Base-by-base conservation (phyloP, 345 rosid species). In the Salix caprea region DNA sequence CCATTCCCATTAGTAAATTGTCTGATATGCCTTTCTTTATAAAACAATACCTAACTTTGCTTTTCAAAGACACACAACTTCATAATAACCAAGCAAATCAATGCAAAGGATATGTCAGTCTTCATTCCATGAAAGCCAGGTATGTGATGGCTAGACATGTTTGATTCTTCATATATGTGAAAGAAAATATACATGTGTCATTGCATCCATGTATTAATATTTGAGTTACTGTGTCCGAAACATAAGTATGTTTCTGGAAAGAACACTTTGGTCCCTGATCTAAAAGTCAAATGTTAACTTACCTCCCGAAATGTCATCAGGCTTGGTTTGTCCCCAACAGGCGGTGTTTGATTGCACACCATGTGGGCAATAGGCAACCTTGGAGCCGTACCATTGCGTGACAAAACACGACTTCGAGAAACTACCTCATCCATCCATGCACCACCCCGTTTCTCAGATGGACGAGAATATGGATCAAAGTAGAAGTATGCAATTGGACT, bases 281-380 rank as follows among this genome's bases (percentile, higher is more conserved):
- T 52, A 40, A 61, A 65, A 16, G 13, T 40, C 4, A 72, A 4
- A 40, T 48, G 72, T 26, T 52, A 75, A 50, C 78, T 80, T 79
- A 94, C 98, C 96, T 94, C 97, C n/a, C 87, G 86, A 79, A 94
- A 92, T 73, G 97, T 94, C 97, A 94, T 92, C 50, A 94, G 94
- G 82, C 98, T 94, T 58, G 98, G 98, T 82, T 91, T 94, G 82
- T 81, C 85, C 68, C 98, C 97, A 13, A 94, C 91, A 37, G 97
- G 98, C 32, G 98, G 97, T 78, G 93, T 91, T 84, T 92, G 98
- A 85, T 94, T 94, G 86, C 98, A 94, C 60, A 92, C 97, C 96
- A 94, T 91, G 84, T 92, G 97, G 21, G 98, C 97, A 78, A 94
- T 82, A 70, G 92, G 95, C 65, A 91, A 88, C 86, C 95, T 88